Evolutionary conservation across 345 rosid species (phyloP), one percentile per base, ranked within the genome.

Genomic region (Sonneratia caseolaris): DNA sequence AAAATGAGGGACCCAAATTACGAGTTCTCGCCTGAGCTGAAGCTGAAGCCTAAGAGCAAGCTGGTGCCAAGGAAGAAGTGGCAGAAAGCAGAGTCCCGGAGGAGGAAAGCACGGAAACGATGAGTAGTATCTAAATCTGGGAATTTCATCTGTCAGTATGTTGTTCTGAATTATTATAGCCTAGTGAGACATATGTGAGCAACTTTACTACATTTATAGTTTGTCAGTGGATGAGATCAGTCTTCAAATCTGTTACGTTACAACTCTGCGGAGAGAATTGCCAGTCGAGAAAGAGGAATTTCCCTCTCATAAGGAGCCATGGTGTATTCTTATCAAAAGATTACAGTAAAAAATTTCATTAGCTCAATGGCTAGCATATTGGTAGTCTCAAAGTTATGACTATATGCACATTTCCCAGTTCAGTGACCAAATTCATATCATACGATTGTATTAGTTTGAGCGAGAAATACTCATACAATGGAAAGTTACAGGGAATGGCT

Each of bases 1-100:
- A 83, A 87, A 0, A 95, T 92, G 99, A 89, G 97, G 80, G 96
- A 92, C 78, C 97, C 97, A 4, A 90, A 89, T 75, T 92, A 87
- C 70, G 82, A 90, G 76, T 95, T 86, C 82, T 90, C 97, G 1
- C 93, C 95, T 2, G 97, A 95, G 73, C 51, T 90, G 38, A 95
- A 89, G 85, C 79, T 95, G 77, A 95, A 90, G 79, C 99, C 99
- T 0, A 95, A 90, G 84, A 92, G 92, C 83, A 92, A 89, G 75
- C 84, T 95, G 13, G 92, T 95, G 72, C 86, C 96, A 0, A 83
- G 82, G 80, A 95, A 90, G 87, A 95, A 87, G 76, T 92, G 97
- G 97, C 92, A 89, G 82, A 92, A 90, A 79, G 74, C 90, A 9
- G 82, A 92, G 71, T 89, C 99, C 45, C 81, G 96, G 71, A 80